Base-by-base conservation (phyloP, 345 rosid species). In the Ricinus communis region DNA sequence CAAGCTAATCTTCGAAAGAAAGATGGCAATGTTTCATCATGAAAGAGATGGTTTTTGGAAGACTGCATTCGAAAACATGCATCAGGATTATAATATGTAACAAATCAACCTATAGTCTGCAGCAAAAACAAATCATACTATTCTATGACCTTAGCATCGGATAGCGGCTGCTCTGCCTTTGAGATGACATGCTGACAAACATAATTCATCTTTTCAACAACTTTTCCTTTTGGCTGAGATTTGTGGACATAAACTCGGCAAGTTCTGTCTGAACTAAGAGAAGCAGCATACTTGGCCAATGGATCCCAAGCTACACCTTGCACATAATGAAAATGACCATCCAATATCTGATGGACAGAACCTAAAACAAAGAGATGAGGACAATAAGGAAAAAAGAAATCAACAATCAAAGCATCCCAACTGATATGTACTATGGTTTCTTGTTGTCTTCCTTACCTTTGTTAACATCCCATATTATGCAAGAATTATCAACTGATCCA, bases 231-330 rank as follows among this genome's bases (percentile, higher is more conserved):
- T 73, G 83, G 49, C 71, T 81, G 88, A 76, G 96, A 87, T 74
- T 85, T 95, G 71, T 81, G 90, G 70, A 73, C 83, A 77, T 90
- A 95, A 65, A 95, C 79, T 73, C 97, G 85, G 75, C 99, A 95
- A 56, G 99, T 92, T 82, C 99, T 89, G 72, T 95, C 99, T 19
- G 98, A 91, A 67, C 99, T 95, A 68, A 92, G 83, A 46, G 99
- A 92, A 54, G 99, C 96, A 74, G 84, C 86, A 73, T 82, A 92
- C 74, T 89, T 90, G 67, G 82, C 76, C 73, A 90, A 79, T 59
- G 99, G 99, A 80, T 95, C 98, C 99, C 97, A 95, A 8, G 97
- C 89, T 70, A 95, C 99, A 64, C 99, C 99, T 80, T 95, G 99
- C 74, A 95, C 99, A 83, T 95, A 95, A 83, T 95, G 99, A 75